phyloP scores from a whole-genome alignment of 352 stramenopile species.

The Pythium rishiriense region DNA sequence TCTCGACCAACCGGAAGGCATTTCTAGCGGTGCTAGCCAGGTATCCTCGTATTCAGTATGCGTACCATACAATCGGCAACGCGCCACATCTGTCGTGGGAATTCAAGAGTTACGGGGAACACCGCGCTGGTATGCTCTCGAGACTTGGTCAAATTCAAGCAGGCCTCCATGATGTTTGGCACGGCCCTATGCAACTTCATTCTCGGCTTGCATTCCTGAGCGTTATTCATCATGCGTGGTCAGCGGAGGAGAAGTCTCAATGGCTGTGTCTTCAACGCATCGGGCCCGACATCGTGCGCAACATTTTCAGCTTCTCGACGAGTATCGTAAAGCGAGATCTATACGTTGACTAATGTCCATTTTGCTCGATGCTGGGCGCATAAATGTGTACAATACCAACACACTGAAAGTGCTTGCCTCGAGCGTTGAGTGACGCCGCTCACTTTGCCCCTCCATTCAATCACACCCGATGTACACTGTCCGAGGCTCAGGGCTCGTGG shows the following conservation, averaged over 20 bases:
- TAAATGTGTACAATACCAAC: too few relatives aligned
- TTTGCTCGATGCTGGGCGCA: not conserved
- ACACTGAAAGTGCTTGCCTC: too few relatives aligned
- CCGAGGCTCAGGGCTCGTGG: not conserved
- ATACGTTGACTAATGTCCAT: not conserved
- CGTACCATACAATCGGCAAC: not conserved
- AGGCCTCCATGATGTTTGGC: not conserved
- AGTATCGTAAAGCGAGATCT: not conserved
- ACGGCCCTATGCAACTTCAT: not conserved
- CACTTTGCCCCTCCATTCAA: too few relatives aligned
- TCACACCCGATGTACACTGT: conserved; percentile 6
- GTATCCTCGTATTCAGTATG: not conserved
- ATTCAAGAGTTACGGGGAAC: not conserved
- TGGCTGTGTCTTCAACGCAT: not conserved
- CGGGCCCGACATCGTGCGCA: not conserved
- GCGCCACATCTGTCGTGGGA: not conserved
- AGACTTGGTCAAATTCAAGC: not conserved
- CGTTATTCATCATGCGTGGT: not conserved
- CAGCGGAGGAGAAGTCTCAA: not conserved
- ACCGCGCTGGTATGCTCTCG: not conserved
- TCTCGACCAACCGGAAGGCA: not conserved
- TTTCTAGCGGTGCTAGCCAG: not conserved
- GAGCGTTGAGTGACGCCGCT: too few relatives aligned
- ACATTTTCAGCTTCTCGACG: not conserved
- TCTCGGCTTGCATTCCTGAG: not conserved